A percentile compares a stretch with the other conserved stretches of the same genome.
Conservation (phyloP, 148 eudicot species). For the Camellia lanceoleosa region DNA sequence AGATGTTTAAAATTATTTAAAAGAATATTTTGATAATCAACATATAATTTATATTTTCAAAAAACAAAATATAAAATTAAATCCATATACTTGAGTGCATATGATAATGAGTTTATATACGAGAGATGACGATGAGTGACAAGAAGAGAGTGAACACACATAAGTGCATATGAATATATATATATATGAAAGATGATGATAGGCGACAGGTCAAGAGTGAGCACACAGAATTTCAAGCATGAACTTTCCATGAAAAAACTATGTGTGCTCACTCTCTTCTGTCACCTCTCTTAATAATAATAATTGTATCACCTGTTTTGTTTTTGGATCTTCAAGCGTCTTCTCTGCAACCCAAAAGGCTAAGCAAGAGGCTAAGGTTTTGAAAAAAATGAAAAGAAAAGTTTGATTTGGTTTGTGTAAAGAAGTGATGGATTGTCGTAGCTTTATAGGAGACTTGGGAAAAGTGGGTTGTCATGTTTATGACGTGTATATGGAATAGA, state of each 20-base stretch:
- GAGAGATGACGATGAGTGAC: neutral
- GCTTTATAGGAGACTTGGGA: neutral
- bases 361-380: neutral
- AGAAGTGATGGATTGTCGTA: neutral
- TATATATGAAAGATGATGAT: neutral
- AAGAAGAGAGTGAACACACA: neutral
- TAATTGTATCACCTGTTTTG: too few species aligned
- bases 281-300: constrained; percentile 3
- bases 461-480: neutral
- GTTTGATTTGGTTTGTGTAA: neutral
- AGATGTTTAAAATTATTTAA: too few species aligned
- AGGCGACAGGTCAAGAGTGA: constrained; percentile 23
- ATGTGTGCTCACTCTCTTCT: constrained; percentile 34
- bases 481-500: neutral
- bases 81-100: too few species aligned
- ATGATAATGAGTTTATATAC: too few species aligned
- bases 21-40: too few species aligned
- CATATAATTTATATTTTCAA: too few species aligned
- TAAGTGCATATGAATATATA: too few species aligned
- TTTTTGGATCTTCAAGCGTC: neutral
- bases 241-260: constrained; percentile 10
- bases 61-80: too few species aligned
- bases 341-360: neutral
- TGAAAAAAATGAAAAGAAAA: too few species aligned
- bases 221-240: constrained; percentile 22